phyloP scores from a whole-genome alignment of 495 filamentous ascomycete genomes.

The Neurospora africana region DNA sequence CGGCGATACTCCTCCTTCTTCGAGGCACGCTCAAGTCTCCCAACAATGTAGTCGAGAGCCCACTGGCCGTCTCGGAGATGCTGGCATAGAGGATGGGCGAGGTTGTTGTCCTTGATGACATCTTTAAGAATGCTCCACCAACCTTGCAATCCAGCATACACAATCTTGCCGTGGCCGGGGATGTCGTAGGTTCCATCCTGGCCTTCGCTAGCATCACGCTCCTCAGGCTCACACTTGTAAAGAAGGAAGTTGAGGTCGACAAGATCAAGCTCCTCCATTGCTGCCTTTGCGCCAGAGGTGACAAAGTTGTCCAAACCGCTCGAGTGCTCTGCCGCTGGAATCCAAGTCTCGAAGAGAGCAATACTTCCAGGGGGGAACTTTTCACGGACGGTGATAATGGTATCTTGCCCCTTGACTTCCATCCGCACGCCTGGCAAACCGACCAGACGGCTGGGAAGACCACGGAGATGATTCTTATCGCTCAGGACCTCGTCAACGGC shows the following conservation, averaged over 20 bases:
- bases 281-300: slow-evolving; percentile 67
- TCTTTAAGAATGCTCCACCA: slow-evolving; percentile 93
- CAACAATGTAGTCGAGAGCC: slow-evolving; percentile 84
- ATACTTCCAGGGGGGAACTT: slow-evolving; percentile 87
- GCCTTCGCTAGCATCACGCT: slow-evolving; percentile 67
- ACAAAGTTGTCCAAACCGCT: slow-evolving; percentile 73
- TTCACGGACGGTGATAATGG: slow-evolving; percentile 70
- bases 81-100: slow-evolving; percentile 87
- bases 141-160: slow-evolving; percentile 94
- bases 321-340: slow-evolving; percentile 70
- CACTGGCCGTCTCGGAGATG: slow-evolving; percentile 87
- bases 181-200: slow-evolving; percentile 81
- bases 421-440: slow-evolving; percentile 61
- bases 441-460: slow-evolving; percentile 69
- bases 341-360: slow-evolving; percentile 91
- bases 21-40: slow-evolving; percentile 62
- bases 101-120: slow-evolving; percentile 78
- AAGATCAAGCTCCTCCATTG: slow-evolving; percentile 61
- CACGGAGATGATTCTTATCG: slow-evolving; percentile 61
- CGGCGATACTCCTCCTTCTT: slow-evolving; percentile 47
- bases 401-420: slow-evolving; percentile 56
- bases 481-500: slow-evolving; percentile 49
- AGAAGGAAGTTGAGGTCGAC: slow-evolving; percentile 86
- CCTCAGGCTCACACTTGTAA: slow-evolving; percentile 88
- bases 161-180: slow-evolving; percentile 69